Base-by-base conservation (phyloP, 768 basidiomycete genomes). In the Calocybe gangraenosa region DNA sequence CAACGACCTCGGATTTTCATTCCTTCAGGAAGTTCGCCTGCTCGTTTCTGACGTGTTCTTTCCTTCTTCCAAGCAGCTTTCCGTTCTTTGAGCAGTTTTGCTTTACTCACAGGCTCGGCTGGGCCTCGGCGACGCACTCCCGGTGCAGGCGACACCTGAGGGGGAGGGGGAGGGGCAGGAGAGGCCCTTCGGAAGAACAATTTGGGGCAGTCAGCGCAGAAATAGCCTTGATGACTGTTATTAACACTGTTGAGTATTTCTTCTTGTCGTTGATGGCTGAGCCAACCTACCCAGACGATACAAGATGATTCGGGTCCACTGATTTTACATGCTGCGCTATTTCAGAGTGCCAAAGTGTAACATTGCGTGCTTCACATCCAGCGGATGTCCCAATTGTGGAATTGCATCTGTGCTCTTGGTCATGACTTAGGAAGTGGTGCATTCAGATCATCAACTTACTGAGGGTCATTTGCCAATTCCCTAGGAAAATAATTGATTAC, bases 401-500 rank as follows among this genome's bases (percentile, higher is more conserved):
- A 46, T 74, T 76, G 51, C 82, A 84, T 57, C 81, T 82, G 44
- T 22, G 18, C 54, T 38, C 51, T 20, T 47, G 40, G 30, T 53
- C 15, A 44, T 3, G 14, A n/a, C 23, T 22, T 9, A 28, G 7
- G 7, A 17, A 15, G 20, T 23, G 5, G 19, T n/a, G 15, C 9
- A 28, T 35, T 3, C 34, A 11, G 9, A 34, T n/a, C 4, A 11
- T 28, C 9, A 25, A 42, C 50, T 41, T 43, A 81, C 78, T 79
- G 75, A 7, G 82, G 69, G 53, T 85, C 83, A 56, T 85, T 85
- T 15, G 80, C 83, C 51, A 82, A 51, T 56, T 85, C 82, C 77
- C 78, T 81, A 42, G 31, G 37, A n/a, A 25, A 34, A 19, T 17
- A 23, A 31, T 47, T 14, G 42, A 51, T 55, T 35, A 14, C 7